Evolutionary conservation across 2,329 filamentous ascomycete genomes (phyloP), one percentile per base, ranked within the genome.

Genomic region (Aphanocladium album): DNA sequence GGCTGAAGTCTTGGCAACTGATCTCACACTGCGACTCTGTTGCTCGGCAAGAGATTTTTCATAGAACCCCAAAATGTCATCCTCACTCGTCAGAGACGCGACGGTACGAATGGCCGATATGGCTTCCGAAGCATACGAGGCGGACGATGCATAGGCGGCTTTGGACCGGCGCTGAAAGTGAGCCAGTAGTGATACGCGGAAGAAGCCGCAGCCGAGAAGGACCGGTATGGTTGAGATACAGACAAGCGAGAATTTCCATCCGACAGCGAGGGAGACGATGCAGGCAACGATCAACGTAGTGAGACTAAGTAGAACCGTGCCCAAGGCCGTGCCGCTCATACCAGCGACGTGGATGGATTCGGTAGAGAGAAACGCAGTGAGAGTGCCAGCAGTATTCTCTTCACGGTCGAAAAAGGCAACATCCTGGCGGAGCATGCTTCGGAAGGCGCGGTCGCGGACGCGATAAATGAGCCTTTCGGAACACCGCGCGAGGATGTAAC

Each of bases 101-200:
- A 98, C 93, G 2, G 95, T 98, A 56, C 93, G 89, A 66, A 98
- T 97, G 7, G 93, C 90, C 2, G 91, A 93, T 35, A 96, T 96
- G 47, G 93, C 93, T 74, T 99, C 95, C 51, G 93, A 95, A 12
- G 95, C 95, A 70, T 89, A 96, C 60, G 88, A 89, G 8, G 93
- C 93, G 62, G 91, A 93, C 61, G 83, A 78, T 70, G 91, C 83
- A 71, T 98, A 93, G 4, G 91, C 88, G 65, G 81, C 80, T 78
- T 95, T 96, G 1, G 91, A 88, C 25, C 90, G 88, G 41, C 81
- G 82, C 76, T 90, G 89, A 78, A 91, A 96, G 65, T 86, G 83
- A 1, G 90, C 87, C 23, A 96, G 82, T 76, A 95, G 87, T 75
- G 86, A 93, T 76, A 97, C 96, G 3, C 92, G 86, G 74, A 92